Conservation (phyloP, 2,329 filamentous ascomycete species). For the Ophiocordyceps camponoti-floridani region DNA sequence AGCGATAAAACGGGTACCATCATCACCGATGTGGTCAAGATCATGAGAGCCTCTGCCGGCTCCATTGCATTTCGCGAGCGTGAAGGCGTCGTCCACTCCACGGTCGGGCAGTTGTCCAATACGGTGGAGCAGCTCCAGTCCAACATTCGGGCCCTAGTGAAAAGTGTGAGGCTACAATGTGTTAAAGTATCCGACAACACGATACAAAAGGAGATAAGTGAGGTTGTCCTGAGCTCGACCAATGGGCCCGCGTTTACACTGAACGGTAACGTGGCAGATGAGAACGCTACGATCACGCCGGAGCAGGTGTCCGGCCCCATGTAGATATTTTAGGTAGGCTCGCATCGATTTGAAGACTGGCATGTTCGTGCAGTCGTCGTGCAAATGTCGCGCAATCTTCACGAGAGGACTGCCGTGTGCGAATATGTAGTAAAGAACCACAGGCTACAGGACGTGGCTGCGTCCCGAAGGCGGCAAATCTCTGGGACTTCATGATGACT, state of each 20-base stretch:
- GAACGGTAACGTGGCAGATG: conserved; percentile 57
- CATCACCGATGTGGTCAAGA: conserved; percentile 57
- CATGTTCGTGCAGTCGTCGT: not conserved
- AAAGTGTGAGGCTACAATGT: conserved; percentile 63
- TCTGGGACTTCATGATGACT: not conserved
- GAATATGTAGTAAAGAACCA: not conserved
- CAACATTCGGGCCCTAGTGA: conserved; percentile 67
- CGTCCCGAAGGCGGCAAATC: not conserved
- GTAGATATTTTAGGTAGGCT: conserved; percentile 15
- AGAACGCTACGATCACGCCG: conserved; percentile 35
- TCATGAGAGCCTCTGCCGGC: conserved; percentile 67
- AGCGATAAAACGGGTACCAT: conserved; percentile 77
- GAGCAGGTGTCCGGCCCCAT: conserved; percentile 34
- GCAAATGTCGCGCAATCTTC: not conserved
- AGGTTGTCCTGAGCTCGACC: conserved; percentile 70
- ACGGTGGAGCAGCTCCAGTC: conserved; percentile 70
- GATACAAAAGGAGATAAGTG: conserved; percentile 27
- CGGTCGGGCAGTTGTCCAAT: conserved; percentile 81
- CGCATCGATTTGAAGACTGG: too few species aligned
- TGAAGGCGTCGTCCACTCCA: conserved; percentile 66
- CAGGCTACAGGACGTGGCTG: not conserved
- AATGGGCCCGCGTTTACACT: conserved; percentile 74
- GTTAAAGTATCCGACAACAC: conserved; percentile 40
- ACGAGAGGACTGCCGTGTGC: too few species aligned
- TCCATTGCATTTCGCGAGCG: conserved; percentile 77